Conservation (phyloP, 2,329 filamentous ascomycete genomes). For the Fusarium anthophilum region DNA sequence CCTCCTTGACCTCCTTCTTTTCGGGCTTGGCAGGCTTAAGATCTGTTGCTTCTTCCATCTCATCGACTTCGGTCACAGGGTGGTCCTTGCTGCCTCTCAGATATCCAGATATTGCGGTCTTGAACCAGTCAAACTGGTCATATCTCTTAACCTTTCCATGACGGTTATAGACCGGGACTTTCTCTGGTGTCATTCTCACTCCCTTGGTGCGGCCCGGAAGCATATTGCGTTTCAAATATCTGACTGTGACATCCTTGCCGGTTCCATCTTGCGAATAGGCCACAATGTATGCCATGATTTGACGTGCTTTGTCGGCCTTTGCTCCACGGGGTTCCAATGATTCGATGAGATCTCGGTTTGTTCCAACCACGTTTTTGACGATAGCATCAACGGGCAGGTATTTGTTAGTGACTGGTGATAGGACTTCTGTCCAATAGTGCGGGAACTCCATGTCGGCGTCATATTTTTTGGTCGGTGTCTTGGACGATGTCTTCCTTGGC, state of each 20-base stretch:
- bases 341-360: constrained; percentile 75
- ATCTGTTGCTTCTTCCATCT: constrained; percentile 81
- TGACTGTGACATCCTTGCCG: constrained; percentile 92
- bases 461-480: constrained; percentile 59
- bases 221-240: constrained; percentile 84
- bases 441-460: constrained; percentile 84
- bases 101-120: constrained; percentile 80
- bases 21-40: constrained; percentile 77
- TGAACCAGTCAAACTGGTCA: constrained; percentile 90
- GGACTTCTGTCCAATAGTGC: constrained; percentile 91
- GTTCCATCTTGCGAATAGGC: constrained; percentile 85
- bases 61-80: constrained; percentile 76
- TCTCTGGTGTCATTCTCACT: constrained; percentile 79
- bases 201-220: constrained; percentile 93
- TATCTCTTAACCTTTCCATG: constrained; percentile 80
- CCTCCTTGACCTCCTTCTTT: constrained; percentile 77
- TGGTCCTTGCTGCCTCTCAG: constrained; percentile 56
- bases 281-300: constrained; percentile 89
- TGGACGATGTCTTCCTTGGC: constrained; percentile 52
- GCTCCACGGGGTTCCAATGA: constrained; percentile 84
- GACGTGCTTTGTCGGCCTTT: constrained; percentile 85
- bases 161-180: constrained; percentile 80
- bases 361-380: constrained; percentile 74
- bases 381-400: constrained; percentile 83
- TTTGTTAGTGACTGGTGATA: constrained; percentile 82